Evolutionary conservation across 495 filamentous ascomycete species (phyloP), one percentile per base, ranked within the genome.

Genomic region (Barbatosphaeria neglecta): DNA sequence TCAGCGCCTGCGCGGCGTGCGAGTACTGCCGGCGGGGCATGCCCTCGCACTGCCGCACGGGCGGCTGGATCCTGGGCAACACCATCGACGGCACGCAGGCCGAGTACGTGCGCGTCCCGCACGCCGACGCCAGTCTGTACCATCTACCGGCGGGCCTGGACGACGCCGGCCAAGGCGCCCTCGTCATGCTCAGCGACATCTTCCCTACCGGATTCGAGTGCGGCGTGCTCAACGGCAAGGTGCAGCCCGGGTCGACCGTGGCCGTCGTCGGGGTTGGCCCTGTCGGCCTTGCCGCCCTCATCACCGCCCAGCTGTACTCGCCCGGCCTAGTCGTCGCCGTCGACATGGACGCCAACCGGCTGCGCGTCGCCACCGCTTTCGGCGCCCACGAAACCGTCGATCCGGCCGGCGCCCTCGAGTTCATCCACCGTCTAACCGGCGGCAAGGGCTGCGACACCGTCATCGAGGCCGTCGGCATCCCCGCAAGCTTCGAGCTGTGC

Each of bases 21-120:
- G 62, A 61, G 46, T 81, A 80, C 58, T 86, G 82, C 63, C 58
- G 72, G 48, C 60, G 73, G 50, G 73, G 79, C 46, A 60, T 77
- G 22, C 74, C 66, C 5, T 80, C 77, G 19, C 69, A 74, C 45
- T 86, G 81, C 57, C 74, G 77, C 35, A 68, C 70, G 39, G 74
- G 78, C 52, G 70, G 58, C 40, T 72, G 84, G 69, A 81, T 76
- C 31, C 75, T 75, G 0, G 68, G 69, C 22, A 62, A 68, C 16
- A 77, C 76, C 2, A 50, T 69, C 45, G 70, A 75, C 50, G 73
- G 73, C 15, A 72, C 65, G 4, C 70, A 75, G 50, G 73, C 72
- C 7, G 69, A 75, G 51, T 76, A 72, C 47, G 68, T 74, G 13
- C 54, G 68, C 9, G 66, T 73, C 25, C 72, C 70, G 15, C 61